phyloP scores from a whole-genome alignment of 2,329 filamentous ascomycete genomes.

The Xylaria arbuscula region DNA sequence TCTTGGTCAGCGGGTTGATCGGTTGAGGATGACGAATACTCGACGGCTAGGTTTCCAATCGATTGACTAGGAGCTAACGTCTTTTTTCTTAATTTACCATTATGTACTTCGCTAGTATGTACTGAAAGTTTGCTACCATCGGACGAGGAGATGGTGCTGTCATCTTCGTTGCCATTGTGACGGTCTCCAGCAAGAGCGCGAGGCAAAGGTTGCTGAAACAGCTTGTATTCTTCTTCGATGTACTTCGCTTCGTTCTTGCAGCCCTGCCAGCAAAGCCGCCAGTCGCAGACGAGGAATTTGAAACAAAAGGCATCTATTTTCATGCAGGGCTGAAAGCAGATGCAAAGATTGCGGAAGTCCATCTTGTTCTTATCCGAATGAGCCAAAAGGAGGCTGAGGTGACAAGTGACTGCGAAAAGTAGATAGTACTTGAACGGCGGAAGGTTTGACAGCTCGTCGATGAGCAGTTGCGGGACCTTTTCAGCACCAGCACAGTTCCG shows the following conservation, averaged over 20 bases:
- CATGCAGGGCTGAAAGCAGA: constrained; percentile 97
- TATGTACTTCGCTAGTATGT: constrained; percentile 45
- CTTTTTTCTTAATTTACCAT: constrained; percentile 59
- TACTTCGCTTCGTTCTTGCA: constrained; percentile 89
- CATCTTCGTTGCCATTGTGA: constrained; percentile 54
- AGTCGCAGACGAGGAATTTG: constrained; percentile 93
- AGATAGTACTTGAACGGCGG: constrained; percentile 98
- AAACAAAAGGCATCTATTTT: constrained; percentile 96
- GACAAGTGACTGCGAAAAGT: constrained; percentile 95
- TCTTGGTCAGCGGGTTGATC: constrained; percentile 59
- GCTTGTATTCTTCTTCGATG: constrained; percentile 74
- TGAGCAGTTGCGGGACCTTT: constrained; percentile 83
- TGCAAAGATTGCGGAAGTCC: constrained; percentile 94
- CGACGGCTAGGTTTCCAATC: constrained; percentile 58
- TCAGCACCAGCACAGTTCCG: constrained; percentile 83
- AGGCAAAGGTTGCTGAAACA: constrained; percentile 69
- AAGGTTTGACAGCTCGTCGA: constrained; percentile 92
- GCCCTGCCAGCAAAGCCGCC: constrained; percentile 96
- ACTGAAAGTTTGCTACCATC: constrained; percentile 69
- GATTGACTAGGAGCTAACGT: constrained; percentile 54
- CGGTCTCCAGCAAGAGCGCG: constrained; percentile 54
- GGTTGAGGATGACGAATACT: constrained; percentile 57
- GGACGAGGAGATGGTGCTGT: constrained; percentile 71
- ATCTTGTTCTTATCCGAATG: constrained; percentile 98
- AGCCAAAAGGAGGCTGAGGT: constrained; percentile 88